phyloP scores from a whole-genome alignment of 306 rosid genomes.

The Argentina anserina region DNA sequence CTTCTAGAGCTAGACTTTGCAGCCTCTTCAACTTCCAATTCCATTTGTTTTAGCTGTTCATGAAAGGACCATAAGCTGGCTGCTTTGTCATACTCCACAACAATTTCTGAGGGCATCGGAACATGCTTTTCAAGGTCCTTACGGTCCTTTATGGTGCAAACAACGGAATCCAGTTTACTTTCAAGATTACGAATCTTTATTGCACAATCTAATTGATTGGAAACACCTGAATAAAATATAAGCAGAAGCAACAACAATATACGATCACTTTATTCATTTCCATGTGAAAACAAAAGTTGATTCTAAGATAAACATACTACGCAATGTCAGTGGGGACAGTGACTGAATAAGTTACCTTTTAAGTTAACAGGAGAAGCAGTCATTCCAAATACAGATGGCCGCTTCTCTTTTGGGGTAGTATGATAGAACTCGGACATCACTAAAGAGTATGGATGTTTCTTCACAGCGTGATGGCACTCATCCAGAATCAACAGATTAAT shows the following conservation, averaged over 20 bases:
- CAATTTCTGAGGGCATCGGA: conserved; percentile 94
- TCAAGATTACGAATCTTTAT: conserved; percentile 97
- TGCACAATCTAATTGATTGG: conserved; percentile 96
- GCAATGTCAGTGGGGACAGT: background rate
- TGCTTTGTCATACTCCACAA: conserved; percentile 92
- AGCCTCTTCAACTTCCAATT: conserved; percentile 94
- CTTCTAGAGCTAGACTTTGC: conserved; percentile 88
- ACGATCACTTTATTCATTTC: background rate
- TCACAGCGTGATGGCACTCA: conserved; percentile 98
- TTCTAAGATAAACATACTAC: background rate
- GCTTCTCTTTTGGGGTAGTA: conserved; percentile 78
- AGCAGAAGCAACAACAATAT: conserved; percentile 12
- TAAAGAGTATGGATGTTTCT: conserved; percentile 95
- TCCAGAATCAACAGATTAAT: conserved; percentile 87
- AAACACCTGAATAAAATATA: conserved; percentile 76
- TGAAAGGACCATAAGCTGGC: conserved; percentile 89
- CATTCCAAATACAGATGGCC: conserved; percentile 97
- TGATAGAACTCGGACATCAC: conserved; percentile 99
- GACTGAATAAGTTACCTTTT: conserved; percentile 51
- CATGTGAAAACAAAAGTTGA: background rate
- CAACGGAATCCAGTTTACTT: conserved; percentile 93
- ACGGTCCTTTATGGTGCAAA: conserved; percentile 94
- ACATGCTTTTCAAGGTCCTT: conserved; percentile 97
- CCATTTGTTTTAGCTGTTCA: conserved; percentile 95
- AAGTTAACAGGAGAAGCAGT: conserved; percentile 98